These are phyloP conservation scores for Cryphonectria naterciae DNA, from an alignment of 2,329 filamentous ascomycete genomes.

Conservation along the genomic window DNA sequence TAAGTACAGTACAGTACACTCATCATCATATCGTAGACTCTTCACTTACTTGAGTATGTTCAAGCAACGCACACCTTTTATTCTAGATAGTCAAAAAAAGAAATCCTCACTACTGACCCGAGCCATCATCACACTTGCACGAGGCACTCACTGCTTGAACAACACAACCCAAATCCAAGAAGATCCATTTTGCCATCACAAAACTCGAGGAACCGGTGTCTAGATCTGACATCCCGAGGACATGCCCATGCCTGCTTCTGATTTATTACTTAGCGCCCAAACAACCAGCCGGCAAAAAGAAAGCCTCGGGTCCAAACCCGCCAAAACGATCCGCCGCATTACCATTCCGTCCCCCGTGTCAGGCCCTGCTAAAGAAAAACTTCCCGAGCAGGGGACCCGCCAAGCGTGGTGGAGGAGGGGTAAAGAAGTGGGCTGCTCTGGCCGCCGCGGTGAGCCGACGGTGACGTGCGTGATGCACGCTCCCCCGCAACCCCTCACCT, in stretches of 20 bases:
- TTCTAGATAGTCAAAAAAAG: no score
- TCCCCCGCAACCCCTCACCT: neutral
- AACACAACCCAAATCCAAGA: neutral
- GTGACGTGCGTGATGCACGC: constrained; percentile 13
- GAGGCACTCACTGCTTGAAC: neutral
- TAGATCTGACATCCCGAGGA: constrained; percentile 1
- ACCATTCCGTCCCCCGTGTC: constrained; percentile 11
- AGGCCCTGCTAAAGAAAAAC: constrained; percentile 12
- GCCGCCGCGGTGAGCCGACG: neutral
- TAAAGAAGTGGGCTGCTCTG: constrained; percentile 5
- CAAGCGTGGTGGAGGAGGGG: constrained; percentile 9
- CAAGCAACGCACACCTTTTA: neutral
- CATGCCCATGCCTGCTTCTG: neutral
- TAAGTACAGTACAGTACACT: neutral
- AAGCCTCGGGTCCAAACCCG: neutral
- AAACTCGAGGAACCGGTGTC: neutral
- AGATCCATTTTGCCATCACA: neutral
- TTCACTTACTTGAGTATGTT: no score
- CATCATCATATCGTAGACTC: no score
- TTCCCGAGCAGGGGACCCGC: constrained; percentile 23
- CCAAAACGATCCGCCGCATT: constrained; percentile 26
- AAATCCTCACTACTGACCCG: neutral
- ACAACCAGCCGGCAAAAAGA: neutral
- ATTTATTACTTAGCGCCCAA: neutral
- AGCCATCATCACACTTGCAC: neutral